phyloP scores from a whole-genome alignment of 2,329 filamentous ascomycete species.

The Colletotrichum cuscutae region DNA sequence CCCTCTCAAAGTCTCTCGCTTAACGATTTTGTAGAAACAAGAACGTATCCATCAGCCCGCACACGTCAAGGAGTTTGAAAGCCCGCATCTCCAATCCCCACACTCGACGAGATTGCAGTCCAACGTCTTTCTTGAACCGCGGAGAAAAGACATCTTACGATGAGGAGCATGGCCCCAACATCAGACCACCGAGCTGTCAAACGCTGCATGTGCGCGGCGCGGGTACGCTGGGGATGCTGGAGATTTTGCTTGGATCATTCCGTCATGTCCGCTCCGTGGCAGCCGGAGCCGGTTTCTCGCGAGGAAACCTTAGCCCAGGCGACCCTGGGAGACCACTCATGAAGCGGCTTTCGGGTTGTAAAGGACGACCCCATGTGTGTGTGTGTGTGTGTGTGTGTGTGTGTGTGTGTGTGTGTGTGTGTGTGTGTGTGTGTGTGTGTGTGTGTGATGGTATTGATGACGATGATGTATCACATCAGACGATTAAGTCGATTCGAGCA shows the following conservation, averaged over 20 bases:
- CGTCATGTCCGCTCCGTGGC: neutral
- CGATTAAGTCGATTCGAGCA: neutral
- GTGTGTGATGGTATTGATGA: neutral
- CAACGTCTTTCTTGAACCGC: neutral
- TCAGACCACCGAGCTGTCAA: neutral
- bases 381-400: neutral
- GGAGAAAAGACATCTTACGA: neutral
- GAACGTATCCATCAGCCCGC: neutral
- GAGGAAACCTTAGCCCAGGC: too few relatives aligned
- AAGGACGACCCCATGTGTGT: neutral
- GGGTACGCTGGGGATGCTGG: neutral
- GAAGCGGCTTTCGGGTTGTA: neutral
- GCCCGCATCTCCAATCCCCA: neutral
- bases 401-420: neutral
- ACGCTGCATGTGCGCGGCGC: neutral
- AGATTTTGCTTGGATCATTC: neutral
- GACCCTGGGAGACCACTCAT: neutral
- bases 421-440: neutral
- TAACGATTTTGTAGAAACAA: neutral
- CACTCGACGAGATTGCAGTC: neutral
- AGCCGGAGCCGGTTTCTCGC: neutral
- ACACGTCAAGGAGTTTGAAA: neutral
- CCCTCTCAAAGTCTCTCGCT: neutral
- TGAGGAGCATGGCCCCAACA: neutral
- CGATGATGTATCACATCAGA: slow-evolving; percentile 24